Percentiles rank a stretch among this genome's conserved stretches.
phyloP scores from a whole-genome alignment of 441 rosid genomes.

The Daphne laureola region DNA sequence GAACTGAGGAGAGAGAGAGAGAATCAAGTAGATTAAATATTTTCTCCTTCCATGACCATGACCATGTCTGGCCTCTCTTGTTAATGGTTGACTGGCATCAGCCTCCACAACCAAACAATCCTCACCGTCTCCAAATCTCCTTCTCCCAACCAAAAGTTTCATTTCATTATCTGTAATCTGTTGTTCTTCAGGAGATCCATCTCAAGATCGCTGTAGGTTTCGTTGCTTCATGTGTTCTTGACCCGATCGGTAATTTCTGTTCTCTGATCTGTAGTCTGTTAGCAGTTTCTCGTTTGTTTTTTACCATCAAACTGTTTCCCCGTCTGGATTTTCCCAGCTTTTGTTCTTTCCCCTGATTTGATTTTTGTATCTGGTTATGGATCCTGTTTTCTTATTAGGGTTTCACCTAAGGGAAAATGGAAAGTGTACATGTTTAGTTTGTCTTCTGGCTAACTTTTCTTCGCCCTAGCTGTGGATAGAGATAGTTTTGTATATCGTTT shows the following conservation, averaged over 20 bases:
- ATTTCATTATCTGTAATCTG: background rate
- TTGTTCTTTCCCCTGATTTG: background rate
- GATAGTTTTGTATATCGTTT: background rate
- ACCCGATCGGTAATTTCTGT: slow-evolving; percentile 21
- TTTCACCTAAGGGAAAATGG: background rate
- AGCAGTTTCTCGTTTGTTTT: background rate
- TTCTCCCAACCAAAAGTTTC: background rate
- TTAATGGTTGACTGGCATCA: slow-evolving; percentile 25
- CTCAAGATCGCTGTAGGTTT: slow-evolving; percentile 17
- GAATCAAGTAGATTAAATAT: background rate
- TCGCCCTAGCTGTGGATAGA: background rate
- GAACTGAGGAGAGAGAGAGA: slow-evolving; percentile 5
- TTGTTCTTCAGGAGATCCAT: background rate
- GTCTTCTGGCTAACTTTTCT: background rate
- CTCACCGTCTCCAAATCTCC: background rate
- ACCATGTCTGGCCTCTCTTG: slow-evolving; percentile 31
- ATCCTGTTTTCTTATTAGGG: slow-evolving; percentile 4
- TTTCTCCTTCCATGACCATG: background rate
- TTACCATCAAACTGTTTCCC: background rate
- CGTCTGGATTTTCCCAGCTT: background rate
- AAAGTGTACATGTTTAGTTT: too few species aligned
- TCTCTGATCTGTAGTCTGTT: background rate
- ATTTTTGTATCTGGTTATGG: slow-evolving; percentile 6
- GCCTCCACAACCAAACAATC: slow-evolving; percentile 2
- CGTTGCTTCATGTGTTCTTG: background rate